Evolutionary conservation across 2,329 filamentous ascomycete species (phyloP).

Genomic region (Ascochyta koolunga): DNA sequence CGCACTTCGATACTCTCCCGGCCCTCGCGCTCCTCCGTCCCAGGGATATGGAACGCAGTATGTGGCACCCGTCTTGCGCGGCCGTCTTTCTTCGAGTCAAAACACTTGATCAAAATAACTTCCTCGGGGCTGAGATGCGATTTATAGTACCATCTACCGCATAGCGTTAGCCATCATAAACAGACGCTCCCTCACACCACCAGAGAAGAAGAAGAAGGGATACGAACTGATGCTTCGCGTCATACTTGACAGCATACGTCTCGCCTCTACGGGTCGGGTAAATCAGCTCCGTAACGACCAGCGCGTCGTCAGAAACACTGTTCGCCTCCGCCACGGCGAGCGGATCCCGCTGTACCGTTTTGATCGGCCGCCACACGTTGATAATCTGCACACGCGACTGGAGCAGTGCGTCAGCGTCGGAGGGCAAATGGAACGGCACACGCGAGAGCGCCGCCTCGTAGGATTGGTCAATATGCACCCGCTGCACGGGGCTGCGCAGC

Average conservation of each 20-base stretch:
- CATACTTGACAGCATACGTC: conserved; percentile 37
- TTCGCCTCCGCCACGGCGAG: conserved; percentile 40
- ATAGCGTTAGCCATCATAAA: neutral
- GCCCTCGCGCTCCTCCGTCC: conserved; percentile 32
- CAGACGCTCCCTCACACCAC: neutral
- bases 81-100: conserved; percentile 43
- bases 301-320: conserved; percentile 35
- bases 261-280: conserved; percentile 40
- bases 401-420: conserved; percentile 38
- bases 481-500: conserved; percentile 55
- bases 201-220: neutral
- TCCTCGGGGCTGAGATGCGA: conserved; percentile 36
- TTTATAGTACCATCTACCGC: conserved; percentile 42
- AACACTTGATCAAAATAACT: conserved; percentile 44
- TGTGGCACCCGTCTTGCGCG: conserved; percentile 44
- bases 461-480: conserved; percentile 66
- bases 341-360: conserved; percentile 39
- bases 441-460: conserved; percentile 45
- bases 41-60: conserved; percentile 39
- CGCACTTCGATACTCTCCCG: conserved; percentile 47
- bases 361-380: conserved; percentile 47
- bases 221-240: conserved; percentile 33
- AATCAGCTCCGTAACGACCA: conserved; percentile 37
- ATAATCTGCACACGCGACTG: conserved; percentile 43
- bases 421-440: conserved; percentile 39